These are phyloP conservation scores for Dothideomycetidae sp. DNA, from an alignment of 2,329 filamentous ascomycete species.

Conservation along the genomic window DNA sequence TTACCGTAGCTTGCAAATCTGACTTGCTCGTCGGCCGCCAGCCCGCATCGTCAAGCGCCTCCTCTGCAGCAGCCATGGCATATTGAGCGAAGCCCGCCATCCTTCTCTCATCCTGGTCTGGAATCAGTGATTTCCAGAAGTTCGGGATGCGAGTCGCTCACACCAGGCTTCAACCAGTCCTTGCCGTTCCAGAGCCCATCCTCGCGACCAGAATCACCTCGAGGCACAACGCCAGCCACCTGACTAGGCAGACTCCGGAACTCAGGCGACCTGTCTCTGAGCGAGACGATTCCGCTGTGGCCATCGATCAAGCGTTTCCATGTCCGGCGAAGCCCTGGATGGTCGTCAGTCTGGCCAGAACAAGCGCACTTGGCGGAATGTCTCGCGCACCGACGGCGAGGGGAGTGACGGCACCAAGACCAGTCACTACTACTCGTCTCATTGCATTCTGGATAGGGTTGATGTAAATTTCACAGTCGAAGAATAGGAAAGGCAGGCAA, in stretches of 20 bases:
- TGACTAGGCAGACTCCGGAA: conserved; percentile 69
- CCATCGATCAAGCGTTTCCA: conserved; percentile 72
- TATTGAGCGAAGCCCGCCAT: conserved; percentile 92
- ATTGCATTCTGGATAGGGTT: too few relatives aligned
- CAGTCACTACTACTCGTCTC: conserved; percentile 37
- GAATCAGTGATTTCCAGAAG: conserved; percentile 39
- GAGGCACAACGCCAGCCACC: conserved; percentile 70
- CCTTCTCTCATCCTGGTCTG: conserved; percentile 49
- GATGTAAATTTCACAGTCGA: too few relatives aligned
- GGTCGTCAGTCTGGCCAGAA: background rate
- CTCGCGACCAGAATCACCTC: conserved; percentile 26
- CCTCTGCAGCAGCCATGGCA: conserved; percentile 70
- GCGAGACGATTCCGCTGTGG: conserved; percentile 65
- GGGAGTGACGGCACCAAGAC: conserved; percentile 34
- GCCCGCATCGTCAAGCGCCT: conserved; percentile 70
- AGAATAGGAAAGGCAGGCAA: too few relatives aligned
- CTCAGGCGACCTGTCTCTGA: conserved; percentile 44
- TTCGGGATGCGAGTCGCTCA: conserved; percentile 13
- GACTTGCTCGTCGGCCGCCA: conserved; percentile 51
- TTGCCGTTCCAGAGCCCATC: conserved; percentile 33
- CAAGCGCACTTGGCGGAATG: background rate
- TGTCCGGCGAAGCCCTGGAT: conserved; percentile 50
- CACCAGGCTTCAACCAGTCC: conserved; percentile 30
- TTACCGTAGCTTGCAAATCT: conserved; percentile 56
- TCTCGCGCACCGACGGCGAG: conserved; percentile 19